Base-by-base conservation (phyloP, 1,284 basidiomycete species). In the Apiotrichum laibachii region DNA sequence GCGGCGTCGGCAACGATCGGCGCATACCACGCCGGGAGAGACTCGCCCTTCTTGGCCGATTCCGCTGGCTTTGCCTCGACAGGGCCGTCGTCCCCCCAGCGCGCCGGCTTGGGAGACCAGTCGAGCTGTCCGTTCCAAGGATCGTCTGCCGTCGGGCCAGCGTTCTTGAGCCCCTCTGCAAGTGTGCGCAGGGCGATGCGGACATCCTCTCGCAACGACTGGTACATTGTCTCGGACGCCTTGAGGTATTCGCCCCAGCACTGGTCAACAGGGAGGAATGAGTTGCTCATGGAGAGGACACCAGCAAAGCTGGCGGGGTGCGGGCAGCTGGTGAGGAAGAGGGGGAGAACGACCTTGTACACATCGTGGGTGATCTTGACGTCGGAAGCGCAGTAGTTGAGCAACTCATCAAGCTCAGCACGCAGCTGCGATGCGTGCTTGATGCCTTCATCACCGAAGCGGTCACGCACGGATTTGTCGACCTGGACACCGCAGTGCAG, bases 271-370 rank as follows among this genome's bases (percentile, higher is more conserved):
- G 92, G 89, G 42, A 99, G 80, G 67, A 98, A 90, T 47, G 90
- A 88, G 49, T 88, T 92, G 1, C 92, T 91, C 90, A 99, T 97
- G 1, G 86, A 86, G 50, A 96, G 80, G 19, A 96, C 85, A 11
- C 96, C 95, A 0, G 93, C 89, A 70, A 96, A 94, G 2, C 91
- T 90, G 1, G 91, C 93, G 0, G 95, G 95, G 76, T 90, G 92
- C 0, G 94, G 93, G 73, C 95, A 99, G 1, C 86, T 85, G 21
- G 81, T 72, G 43, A 92, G 81, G 73, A 96, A 99, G 0, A 86
- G 82, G 0, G 94, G 92, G n/a, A 97, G 84, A 10, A 90, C 88
- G 60, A 85, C 84, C 22, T 81, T 70, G 75, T 87, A 96, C 11
- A 99, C 91, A 15, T 85, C 81, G 68, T 94, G 89, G 0, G 96